Evolutionary conservation across 2,329 filamentous ascomycete genomes (phyloP).

Genomic region (Juglanconis oblonga): DNA sequence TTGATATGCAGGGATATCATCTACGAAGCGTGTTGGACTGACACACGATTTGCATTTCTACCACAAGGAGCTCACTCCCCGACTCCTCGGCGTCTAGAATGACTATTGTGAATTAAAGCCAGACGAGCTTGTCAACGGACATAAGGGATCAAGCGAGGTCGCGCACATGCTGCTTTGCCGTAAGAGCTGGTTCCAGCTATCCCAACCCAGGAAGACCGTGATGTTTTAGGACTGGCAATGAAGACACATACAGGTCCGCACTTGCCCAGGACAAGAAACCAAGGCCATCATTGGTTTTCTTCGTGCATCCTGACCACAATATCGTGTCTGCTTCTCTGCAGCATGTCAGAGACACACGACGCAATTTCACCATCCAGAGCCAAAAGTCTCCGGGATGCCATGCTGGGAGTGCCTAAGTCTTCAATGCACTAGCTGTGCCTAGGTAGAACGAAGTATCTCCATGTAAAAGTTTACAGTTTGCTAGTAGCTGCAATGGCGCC

Average conservation of each 20-base stretch:
- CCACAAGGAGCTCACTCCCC: not conserved
- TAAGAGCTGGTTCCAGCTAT: not conserved
- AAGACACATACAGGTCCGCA: not conserved
- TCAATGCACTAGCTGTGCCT: too few relatives aligned
- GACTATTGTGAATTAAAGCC: not conserved
- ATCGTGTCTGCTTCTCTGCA: not conserved
- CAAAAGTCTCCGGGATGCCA: not conserved
- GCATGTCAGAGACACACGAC: not conserved
- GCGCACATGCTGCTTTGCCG: not conserved
- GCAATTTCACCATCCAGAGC: not conserved
- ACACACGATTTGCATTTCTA: not conserved
- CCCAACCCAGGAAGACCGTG: not conserved
- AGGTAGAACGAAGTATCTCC: too few relatives aligned
- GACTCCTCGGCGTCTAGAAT: not conserved
- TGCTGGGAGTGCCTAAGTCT: too few relatives aligned
- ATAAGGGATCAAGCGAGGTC: not conserved
- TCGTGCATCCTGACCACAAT: not conserved
- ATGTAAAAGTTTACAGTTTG: too few relatives aligned
- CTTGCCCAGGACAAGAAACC: not conserved
- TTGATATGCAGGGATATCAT: too few relatives aligned
- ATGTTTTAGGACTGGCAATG: too few relatives aligned
- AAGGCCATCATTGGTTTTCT: not conserved
- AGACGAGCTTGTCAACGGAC: not conserved
- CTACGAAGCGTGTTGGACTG: too few relatives aligned
- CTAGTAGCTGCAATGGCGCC: too few relatives aligned